These are phyloP conservation scores for Saccharomycopsis malanga DNA, from an alignment of 805 yeast genomes.

Conservation along the genomic window DNA sequence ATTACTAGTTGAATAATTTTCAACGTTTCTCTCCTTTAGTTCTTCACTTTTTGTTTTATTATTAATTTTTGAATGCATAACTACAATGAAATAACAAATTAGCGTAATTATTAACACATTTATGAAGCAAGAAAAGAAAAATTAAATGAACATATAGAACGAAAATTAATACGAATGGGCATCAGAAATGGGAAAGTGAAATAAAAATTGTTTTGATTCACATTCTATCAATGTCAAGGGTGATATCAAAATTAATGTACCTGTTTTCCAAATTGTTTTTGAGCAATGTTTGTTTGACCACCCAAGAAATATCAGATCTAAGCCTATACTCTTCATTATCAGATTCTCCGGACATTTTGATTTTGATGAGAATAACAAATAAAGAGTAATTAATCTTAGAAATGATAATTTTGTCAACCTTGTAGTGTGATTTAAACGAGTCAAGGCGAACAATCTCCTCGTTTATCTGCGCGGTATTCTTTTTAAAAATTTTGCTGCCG, in stretches of 20 bases:
- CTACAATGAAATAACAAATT: neutral
- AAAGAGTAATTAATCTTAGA: constrained; percentile 58
- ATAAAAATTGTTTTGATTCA: constrained; percentile 12
- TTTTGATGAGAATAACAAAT: constrained; percentile 47
- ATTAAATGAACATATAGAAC: too few relatives aligned
- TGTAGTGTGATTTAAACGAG: constrained; percentile 44
- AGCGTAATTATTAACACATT: neutral
- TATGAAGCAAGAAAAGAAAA: too few relatives aligned
- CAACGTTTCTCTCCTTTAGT: too few relatives aligned
- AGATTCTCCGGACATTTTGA: constrained; percentile 62
- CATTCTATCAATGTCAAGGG: constrained; percentile 36
- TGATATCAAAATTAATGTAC: constrained; percentile 32
- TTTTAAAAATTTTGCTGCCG: constrained; percentile 33
- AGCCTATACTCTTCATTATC: constrained; percentile 60
- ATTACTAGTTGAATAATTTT: too few relatives aligned
- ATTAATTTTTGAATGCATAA: neutral
- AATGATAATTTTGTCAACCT: constrained; percentile 41
- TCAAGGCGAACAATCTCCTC: constrained; percentile 42
- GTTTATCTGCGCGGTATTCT: constrained; percentile 33
- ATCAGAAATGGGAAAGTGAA: neutral
- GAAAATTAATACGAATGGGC: too few relatives aligned
- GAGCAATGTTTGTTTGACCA: constrained; percentile 33
- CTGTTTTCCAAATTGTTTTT: constrained; percentile 21
- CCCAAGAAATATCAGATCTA: constrained; percentile 41
- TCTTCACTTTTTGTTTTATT: too few relatives aligned